phyloP scores from a whole-genome alignment of 2,329 filamentous ascomycete species.

The Trichoderma hamatum region DNA sequence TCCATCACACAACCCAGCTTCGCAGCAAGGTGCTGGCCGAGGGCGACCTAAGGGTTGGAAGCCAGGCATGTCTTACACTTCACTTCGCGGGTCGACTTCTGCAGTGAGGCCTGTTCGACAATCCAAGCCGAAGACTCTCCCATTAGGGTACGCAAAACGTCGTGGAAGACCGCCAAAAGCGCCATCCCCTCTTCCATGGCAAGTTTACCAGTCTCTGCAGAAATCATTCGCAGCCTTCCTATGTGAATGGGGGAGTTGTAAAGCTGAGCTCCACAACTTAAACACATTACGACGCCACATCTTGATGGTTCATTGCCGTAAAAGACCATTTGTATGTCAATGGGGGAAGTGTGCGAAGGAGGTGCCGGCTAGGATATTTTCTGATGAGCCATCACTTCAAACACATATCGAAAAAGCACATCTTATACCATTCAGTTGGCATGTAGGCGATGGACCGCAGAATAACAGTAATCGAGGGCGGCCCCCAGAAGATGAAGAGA shows the following conservation, averaged over 20 bases:
- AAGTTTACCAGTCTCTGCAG: constrained; percentile 47
- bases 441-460: constrained; percentile 61
- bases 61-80: constrained; percentile 38
- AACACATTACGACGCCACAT: constrained; percentile 61
- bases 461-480: constrained; percentile 39
- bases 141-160: constrained; percentile 40
- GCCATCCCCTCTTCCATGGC: constrained; percentile 43
- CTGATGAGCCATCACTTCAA: constrained; percentile 45
- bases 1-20: neutral
- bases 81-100: constrained; percentile 28
- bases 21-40: constrained; percentile 27
- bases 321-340: constrained; percentile 30
- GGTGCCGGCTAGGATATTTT: constrained; percentile 40
- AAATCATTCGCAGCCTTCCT: constrained; percentile 55
- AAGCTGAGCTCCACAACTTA: constrained; percentile 64
- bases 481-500: constrained; percentile 34
- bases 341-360: constrained; percentile 40
- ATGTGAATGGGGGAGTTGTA: constrained; percentile 64
- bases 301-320: constrained; percentile 50
- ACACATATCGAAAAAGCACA: constrained; percentile 59
- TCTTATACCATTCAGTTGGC: constrained; percentile 57
- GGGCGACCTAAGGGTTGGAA: constrained; percentile 55
- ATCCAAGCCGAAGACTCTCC: constrained; percentile 36
- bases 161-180: constrained; percentile 49
- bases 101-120: constrained; percentile 34